Evolutionary conservation across 352 stramenopile species (phyloP), one percentile per base, ranked within the genome.

Genomic region (Elongisporangium prolatum): DNA sequence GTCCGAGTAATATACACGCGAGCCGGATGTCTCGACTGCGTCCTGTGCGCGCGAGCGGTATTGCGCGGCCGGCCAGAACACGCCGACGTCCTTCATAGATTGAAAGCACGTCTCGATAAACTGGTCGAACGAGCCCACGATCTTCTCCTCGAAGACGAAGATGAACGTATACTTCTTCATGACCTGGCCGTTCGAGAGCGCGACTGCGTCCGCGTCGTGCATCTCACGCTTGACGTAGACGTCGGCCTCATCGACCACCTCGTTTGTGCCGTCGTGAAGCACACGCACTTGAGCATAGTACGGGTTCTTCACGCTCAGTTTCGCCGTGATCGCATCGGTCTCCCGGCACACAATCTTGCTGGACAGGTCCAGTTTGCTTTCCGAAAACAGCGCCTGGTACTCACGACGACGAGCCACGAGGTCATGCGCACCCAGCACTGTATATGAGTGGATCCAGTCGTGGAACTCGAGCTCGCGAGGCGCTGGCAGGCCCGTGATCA

Each of bases 381-480:
- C 65, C 0, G 70, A 68, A 25, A 90, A 84, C 49, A 68, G 72
- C 24, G 64, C 61, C 17, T 76, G 25, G 49, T 85, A 85, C 59
- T 90, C 75, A 16, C 72, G 77, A 20, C 65, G 66, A 3, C 77
- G 67, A 1, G 64, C 59, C 0, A 65, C 16, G 0, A 38, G n/a
- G 22, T 85, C 67, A 2, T 59, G 48, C 0, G 63, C 73, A 3
- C 67, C 71, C 48, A 90, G 60, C 5, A 73, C 64, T 11, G 80
- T 88, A 64, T 84, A 90, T 65, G 77, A 85, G 67, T 90, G 77
- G 54, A 90, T 75, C 75, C 77, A 88, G 66, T 90, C 77, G 59
- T 90, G 75, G 61, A 90, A 86, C 52, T 88, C 67, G 20, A 90
- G 67, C 50, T 84, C 81, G 20, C 71, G 68, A 5, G 68, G 73